A percentile compares a stretch with the other conserved stretches of the same genome.
Evolutionary conservation across 805 yeast species (phyloP).

Genomic region (Ogataea parapolymorpha): DNA sequence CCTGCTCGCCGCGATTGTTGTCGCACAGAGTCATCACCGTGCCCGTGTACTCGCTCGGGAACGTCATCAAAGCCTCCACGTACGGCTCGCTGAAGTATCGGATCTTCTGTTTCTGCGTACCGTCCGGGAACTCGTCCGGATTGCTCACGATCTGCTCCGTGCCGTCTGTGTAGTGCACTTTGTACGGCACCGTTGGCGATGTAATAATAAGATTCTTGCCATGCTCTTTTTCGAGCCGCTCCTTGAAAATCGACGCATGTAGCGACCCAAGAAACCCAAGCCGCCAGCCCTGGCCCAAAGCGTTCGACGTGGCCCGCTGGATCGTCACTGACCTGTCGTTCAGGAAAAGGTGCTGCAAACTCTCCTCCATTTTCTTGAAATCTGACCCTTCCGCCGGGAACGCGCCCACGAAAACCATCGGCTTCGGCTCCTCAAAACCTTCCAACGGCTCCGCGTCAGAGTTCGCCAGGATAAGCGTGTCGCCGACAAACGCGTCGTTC

Average conservation of each 20-base stretch:
- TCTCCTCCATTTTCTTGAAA: constrained; percentile 84
- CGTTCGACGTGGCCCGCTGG: constrained; percentile 87
- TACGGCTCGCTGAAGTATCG: constrained; percentile 73
- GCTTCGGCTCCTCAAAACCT: constrained; percentile 95
- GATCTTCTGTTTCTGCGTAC: constrained; percentile 38
- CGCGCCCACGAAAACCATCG: constrained; percentile 98
- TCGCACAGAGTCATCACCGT: constrained; percentile 84
- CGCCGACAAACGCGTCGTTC: constrained; percentile 85
- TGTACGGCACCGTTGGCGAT: constrained; percentile 94
- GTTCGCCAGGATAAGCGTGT: constrained; percentile 70
- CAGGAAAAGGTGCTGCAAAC: constrained; percentile 80
- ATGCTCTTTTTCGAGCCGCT: constrained; percentile 87
- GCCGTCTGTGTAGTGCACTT: constrained; percentile 66
- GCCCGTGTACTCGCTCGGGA: constrained; percentile 88
- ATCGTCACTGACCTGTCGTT: constrained; percentile 90
- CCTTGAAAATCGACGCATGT: constrained; percentile 93
- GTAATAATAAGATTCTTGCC: constrained; percentile 91
- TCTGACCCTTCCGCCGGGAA: constrained; percentile 95
- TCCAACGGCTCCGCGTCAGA: constrained; percentile 70
- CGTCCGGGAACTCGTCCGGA: constrained; percentile 90
- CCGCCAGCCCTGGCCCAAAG: constrained; percentile 97
- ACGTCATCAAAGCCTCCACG: constrained; percentile 85
- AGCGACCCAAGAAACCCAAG: constrained; percentile 90
- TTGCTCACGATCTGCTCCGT: constrained; percentile 67
- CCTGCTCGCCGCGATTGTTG: constrained; percentile 76